Conservation (phyloP, 331 rosid species). For the Rhamnella rubrinervis region DNA sequence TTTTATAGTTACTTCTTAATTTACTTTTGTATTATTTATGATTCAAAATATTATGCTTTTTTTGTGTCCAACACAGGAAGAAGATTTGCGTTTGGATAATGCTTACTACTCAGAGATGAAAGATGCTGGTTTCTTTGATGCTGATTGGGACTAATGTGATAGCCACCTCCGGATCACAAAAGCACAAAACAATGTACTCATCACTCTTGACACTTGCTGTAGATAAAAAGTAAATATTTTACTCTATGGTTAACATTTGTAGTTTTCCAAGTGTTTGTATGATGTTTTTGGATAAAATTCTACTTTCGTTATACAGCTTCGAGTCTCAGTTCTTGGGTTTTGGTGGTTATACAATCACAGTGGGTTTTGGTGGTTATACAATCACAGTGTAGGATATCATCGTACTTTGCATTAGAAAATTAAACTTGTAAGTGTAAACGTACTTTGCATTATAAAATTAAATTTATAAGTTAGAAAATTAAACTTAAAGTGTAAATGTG, state of each 20-base stretch:
- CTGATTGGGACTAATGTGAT: slow-evolving; percentile 69
- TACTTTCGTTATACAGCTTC: background rate
- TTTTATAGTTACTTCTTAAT: background rate
- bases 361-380: no score
- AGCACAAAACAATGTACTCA: background rate
- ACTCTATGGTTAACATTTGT: background rate
- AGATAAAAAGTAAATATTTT: slow-evolving; percentile 38
- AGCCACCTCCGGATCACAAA: slow-evolving; percentile 1
- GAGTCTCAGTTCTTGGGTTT: background rate
- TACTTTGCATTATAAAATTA: no score
- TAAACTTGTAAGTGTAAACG: no score
- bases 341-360: no score
- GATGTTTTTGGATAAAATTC: background rate
- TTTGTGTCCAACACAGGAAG: slow-evolving; percentile 54
- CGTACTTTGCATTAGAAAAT: no score
- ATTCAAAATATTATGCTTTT: background rate
- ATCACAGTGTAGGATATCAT: no score
- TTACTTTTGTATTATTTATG: background rate
- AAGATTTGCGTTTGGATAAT: slow-evolving; percentile 76
- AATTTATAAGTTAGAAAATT: no score
- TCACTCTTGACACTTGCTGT: slow-evolving; percentile 18
- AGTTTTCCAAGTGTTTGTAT: background rate
- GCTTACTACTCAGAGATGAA: slow-evolving; percentile 95
- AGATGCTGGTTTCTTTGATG: slow-evolving; percentile 85
- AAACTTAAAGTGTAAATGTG: no score